Percentiles rank a stretch among this genome's conserved stretches.
phyloP scores from a whole-genome alignment of 192 early-diverging fungal species.

The Coemansia sp. region DNA sequence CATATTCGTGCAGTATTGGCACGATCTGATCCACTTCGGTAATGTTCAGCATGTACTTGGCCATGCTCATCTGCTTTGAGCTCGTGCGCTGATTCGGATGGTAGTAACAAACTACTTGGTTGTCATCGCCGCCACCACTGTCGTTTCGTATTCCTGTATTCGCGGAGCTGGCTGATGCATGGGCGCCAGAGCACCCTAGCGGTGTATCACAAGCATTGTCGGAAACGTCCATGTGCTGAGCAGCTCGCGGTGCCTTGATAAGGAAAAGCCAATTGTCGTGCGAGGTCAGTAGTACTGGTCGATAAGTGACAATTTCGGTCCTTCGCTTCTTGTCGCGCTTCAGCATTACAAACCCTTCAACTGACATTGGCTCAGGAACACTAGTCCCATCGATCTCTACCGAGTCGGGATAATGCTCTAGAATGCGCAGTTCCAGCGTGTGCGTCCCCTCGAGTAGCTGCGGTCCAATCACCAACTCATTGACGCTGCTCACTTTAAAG shows the following conservation, averaged over 20 bases:
- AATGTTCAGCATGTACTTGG: conserved; percentile 47
- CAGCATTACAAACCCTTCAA: conserved; percentile 51
- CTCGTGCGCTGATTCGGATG: conserved; percentile 28
- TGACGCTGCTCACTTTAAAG: conserved; percentile 14
- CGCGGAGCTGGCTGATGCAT: neutral
- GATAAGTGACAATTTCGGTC: conserved; percentile 28
- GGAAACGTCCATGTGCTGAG: conserved; percentile 30
- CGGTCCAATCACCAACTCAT: conserved; percentile 33
- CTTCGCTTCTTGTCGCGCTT: conserved; percentile 35
- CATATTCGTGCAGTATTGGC: conserved; percentile 18
- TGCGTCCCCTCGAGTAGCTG: conserved; percentile 45
- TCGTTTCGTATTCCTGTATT: neutral
- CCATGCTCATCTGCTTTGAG: conserved; percentile 47
- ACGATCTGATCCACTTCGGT: conserved; percentile 44
- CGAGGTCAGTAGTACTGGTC: conserved; percentile 36
- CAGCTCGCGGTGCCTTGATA: conserved; percentile 40
- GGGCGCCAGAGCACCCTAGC: neutral
- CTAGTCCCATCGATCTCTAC: conserved; percentile 11
- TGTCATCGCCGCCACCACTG: neutral
- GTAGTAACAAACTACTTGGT: conserved; percentile 26
- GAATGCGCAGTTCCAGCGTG: conserved; percentile 39
- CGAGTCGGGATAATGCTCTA: conserved; percentile 46
- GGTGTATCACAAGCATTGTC: conserved; percentile 8
- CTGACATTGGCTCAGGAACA: conserved; percentile 31
- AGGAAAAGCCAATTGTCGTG: conserved; percentile 46